These are phyloP conservation scores for Hypoxylon rubiginosum DNA, from an alignment of 2,329 filamentous ascomycete genomes.

Conservation along the genomic window DNA sequence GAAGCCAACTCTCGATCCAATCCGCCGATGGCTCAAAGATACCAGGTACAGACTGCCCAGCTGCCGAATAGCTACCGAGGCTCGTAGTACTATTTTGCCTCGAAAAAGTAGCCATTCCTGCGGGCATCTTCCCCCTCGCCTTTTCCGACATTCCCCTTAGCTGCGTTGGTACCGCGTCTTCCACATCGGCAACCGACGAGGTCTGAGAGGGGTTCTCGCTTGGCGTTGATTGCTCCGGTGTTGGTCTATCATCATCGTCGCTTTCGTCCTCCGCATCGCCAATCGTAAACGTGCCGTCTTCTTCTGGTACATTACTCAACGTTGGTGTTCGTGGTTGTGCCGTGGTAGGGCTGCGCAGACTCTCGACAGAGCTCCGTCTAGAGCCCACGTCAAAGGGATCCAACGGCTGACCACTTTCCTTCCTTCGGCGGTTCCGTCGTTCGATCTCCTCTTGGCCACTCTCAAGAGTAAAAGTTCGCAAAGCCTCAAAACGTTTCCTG, in stretches of 20 bases:
- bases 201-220: slow-evolving; percentile 74
- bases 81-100: slow-evolving; percentile 91
- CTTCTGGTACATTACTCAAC: slow-evolving; percentile 78
- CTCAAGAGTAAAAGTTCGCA: slow-evolving; percentile 90
- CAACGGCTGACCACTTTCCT: slow-evolving; percentile 69
- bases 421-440: slow-evolving; percentile 76
- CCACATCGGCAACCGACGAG: slow-evolving; percentile 75
- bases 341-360: slow-evolving; percentile 72
- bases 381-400: slow-evolving; percentile 65
- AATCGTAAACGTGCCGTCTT: slow-evolving; percentile 87
- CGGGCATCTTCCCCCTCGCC: slow-evolving; percentile 94
- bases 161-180: slow-evolving; percentile 86
- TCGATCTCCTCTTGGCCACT: slow-evolving; percentile 93
- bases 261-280: slow-evolving; percentile 83
- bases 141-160: slow-evolving; percentile 96
- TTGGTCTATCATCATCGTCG: slow-evolving; percentile 64
- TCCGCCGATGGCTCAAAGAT: slow-evolving; percentile 82
- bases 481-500: slow-evolving; percentile 84
- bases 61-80: slow-evolving; percentile 74
- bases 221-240: slow-evolving; percentile 73
- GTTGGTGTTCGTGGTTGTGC: slow-evolving; percentile 66
- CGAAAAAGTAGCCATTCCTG: slow-evolving; percentile 84
- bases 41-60: slow-evolving; percentile 67
- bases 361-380: slow-evolving; percentile 75
- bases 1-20: slow-evolving; percentile 97